These are phyloP conservation scores for Immersiella caudata DNA, from an alignment of 495 filamentous ascomycete genomes.

Conservation along the genomic window DNA sequence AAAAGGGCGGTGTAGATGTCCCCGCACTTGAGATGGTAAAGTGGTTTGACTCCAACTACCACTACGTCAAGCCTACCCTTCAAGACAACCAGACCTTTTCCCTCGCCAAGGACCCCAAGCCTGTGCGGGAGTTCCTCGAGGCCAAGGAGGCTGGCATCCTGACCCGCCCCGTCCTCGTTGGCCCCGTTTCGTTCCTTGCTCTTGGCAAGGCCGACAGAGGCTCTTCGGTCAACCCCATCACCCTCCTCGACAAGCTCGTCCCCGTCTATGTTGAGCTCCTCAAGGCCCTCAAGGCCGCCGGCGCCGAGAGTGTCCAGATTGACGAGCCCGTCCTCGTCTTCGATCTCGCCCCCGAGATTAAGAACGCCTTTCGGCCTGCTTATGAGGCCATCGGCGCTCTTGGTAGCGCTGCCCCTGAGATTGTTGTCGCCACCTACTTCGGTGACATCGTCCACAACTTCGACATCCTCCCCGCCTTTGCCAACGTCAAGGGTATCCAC, in stretches of 20 bases:
- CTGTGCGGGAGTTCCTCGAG: constrained; percentile 90
- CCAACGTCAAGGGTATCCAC: constrained; percentile 80
- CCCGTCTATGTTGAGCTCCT: constrained; percentile 92
- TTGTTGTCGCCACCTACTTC: constrained; percentile 94
- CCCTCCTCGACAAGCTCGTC: constrained; percentile 85
- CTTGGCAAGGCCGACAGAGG: constrained; percentile 97
- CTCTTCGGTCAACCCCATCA: constrained; percentile 87
- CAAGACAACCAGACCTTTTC: constrained; percentile 95
- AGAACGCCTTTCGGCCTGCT: constrained; percentile 96
- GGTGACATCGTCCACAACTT: constrained; percentile 99
- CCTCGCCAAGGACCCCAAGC: constrained; percentile 84
- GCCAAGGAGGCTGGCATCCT: constrained; percentile 92
- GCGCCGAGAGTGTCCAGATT: constrained; percentile 93
- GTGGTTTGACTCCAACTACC: constrained; percentile 99
- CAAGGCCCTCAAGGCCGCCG: constrained; percentile 87
- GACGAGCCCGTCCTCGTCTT: constrained; percentile 96
- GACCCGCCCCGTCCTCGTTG: constrained; percentile 92
- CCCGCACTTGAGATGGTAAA: constrained; percentile 98
- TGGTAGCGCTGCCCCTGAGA: constrained; percentile 74
- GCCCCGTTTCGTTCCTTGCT: constrained; percentile 93
- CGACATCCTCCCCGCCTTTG: constrained; percentile 68
- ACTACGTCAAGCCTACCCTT: constrained; percentile 98
- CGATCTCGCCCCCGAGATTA: constrained; percentile 81
- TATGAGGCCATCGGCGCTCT: constrained; percentile 84
- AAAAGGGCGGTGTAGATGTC: constrained; percentile 90